Conservation (phyloP, 2,329 filamentous ascomycete genomes). For the Pseudogymnoascus sp. region DNA sequence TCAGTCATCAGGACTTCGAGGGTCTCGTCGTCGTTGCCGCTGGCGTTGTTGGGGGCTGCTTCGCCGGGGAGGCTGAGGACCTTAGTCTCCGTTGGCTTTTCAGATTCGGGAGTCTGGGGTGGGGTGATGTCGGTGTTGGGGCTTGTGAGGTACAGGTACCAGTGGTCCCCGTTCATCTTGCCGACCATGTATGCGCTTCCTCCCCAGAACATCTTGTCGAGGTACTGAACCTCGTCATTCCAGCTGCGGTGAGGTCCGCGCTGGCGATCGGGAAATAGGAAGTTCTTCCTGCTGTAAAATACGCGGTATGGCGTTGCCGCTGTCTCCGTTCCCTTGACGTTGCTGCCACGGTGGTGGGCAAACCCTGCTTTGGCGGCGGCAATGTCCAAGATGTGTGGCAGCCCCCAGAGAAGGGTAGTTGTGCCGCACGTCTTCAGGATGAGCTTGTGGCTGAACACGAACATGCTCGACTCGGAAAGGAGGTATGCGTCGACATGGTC, state of each 20-base stretch:
- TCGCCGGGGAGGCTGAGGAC: slow-evolving; percentile 26
- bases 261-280: slow-evolving; percentile 90
- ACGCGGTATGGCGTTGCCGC: slow-evolving; percentile 88
- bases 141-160: slow-evolving; percentile 95
- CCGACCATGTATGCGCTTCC: slow-evolving; percentile 99
- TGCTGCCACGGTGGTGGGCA: slow-evolving; percentile 59
- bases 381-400: slow-evolving; percentile 87
- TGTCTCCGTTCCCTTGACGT: slow-evolving; percentile 54
- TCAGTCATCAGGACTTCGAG: slow-evolving; percentile 67
- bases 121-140: slow-evolving; percentile 74
- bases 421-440: slow-evolving; percentile 98
- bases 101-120: slow-evolving; percentile 62
- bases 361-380: slow-evolving; percentile 85
- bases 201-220: slow-evolving; percentile 84
- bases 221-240: slow-evolving; percentile 87
- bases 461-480: slow-evolving; percentile 98
- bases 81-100: slow-evolving; percentile 33
- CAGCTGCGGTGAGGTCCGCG: slow-evolving; percentile 92
- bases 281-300: slow-evolving; percentile 99
- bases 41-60: slow-evolving; percentile 15
- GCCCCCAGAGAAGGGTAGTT: slow-evolving; percentile 81
- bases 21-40: slow-evolving; percentile 59
- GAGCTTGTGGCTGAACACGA: slow-evolving; percentile 98
- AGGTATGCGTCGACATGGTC: slow-evolving; percentile 95
- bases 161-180: slow-evolving; percentile 99